Percentiles rank a stretch among this genome's conserved stretches.
phyloP scores from a whole-genome alignment of 73 alveolate genomes.

The Stentor coeruleus region DNA sequence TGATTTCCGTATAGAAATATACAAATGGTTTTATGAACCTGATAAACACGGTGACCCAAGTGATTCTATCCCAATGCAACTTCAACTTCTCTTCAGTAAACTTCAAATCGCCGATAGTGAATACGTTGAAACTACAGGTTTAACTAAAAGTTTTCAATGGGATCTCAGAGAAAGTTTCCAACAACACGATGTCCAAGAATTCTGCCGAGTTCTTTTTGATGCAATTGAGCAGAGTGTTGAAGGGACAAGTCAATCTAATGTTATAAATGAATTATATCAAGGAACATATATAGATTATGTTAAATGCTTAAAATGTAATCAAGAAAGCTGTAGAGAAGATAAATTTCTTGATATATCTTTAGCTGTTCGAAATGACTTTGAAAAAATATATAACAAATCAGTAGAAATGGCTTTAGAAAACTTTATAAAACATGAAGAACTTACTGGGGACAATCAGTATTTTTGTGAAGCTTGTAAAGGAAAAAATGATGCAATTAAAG shows the following conservation, averaged over 20 bases:
- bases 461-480: constrained; percentile 80
- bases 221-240: constrained; percentile 83
- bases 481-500: constrained; percentile 87
- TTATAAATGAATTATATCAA: constrained; percentile 47
- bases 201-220: constrained; percentile 92
- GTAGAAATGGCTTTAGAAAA: constrained; percentile 86
- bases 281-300: constrained; percentile 69
- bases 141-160: constrained; percentile 62
- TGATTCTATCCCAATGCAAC: constrained; percentile 43
- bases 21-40: constrained; percentile 4
- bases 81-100: constrained; percentile 56
- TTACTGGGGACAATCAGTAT: constrained; percentile 80
- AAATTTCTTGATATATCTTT: constrained; percentile 80
- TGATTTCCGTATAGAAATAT: constrained; percentile 56
- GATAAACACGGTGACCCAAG: not conserved
- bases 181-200: constrained; percentile 73
- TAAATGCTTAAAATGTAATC: constrained; percentile 79
- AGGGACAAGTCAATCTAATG: constrained; percentile 50
- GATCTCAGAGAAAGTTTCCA: constrained; percentile 39
- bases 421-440: constrained; percentile 78
- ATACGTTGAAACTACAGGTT: constrained; percentile 32
- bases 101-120: constrained; percentile 32
- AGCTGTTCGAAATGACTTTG: constrained; percentile 77
- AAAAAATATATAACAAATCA: constrained; percentile 68
- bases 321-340: constrained; percentile 60